phyloP scores from a whole-genome alignment of 2,329 filamentous ascomycete species.

The Metarhizium guizhouense region DNA sequence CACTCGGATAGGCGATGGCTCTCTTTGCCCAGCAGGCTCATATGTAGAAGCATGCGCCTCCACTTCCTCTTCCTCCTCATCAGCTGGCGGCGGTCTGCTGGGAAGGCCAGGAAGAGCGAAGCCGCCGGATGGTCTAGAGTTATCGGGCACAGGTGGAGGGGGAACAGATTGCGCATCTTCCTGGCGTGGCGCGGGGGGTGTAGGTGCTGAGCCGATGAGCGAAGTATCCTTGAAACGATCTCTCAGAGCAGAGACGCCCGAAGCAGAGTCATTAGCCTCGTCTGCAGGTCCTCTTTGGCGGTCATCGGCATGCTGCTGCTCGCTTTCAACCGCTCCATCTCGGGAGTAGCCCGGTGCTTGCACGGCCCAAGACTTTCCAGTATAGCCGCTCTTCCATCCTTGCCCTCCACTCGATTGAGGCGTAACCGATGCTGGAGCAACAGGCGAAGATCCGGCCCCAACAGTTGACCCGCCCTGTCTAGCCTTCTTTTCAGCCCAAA shows the following conservation, averaged over 20 bases:
- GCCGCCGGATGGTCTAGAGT: conserved; percentile 63
- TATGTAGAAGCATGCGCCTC: conserved; percentile 40
- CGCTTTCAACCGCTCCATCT: conserved; percentile 39
- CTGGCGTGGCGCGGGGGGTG: conserved; percentile 26
- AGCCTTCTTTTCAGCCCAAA: conserved; percentile 97
- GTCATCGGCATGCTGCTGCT: conserved; percentile 55
- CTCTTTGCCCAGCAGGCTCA: conserved; percentile 33
- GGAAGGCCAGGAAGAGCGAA: conserved; percentile 74
- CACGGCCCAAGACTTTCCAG: conserved; percentile 85
- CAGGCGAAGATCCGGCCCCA: conserved; percentile 32
- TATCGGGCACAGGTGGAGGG: conserved; percentile 41
- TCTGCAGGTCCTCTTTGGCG: conserved; percentile 35
- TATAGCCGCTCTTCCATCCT: conserved; percentile 85
- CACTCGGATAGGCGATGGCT: conserved; percentile 71
- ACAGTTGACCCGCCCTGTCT: conserved; percentile 52
- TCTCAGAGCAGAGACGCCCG: conserved; percentile 64
- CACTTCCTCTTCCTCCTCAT: conserved; percentile 46
- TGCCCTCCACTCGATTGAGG: conserved; percentile 65
- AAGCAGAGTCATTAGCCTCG: conserved; percentile 45
- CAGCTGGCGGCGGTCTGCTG: conserved; percentile 45
- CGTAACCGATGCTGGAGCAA: conserved; percentile 44
- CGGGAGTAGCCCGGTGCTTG: conserved; percentile 59
- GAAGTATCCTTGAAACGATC: conserved; percentile 75
- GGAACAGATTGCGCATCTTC: conserved; percentile 31
- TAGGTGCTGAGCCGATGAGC: conserved; percentile 50